Base-by-base conservation (phyloP, 2,329 filamentous ascomycete species). In the Penicillium oxalicum region DNA sequence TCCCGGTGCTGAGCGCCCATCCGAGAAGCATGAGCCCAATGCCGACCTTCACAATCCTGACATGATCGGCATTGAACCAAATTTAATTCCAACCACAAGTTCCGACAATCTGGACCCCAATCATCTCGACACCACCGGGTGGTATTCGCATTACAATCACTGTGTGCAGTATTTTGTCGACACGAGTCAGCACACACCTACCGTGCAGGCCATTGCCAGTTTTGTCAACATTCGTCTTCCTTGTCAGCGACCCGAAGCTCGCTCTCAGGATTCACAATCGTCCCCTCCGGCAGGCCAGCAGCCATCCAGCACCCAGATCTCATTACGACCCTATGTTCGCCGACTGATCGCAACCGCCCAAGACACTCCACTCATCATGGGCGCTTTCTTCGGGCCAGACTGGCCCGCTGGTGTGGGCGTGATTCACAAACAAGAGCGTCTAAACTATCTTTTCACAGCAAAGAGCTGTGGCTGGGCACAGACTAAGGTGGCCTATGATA, bases 371-470 rank as follows among this genome's bases (percentile, higher is more conserved):
- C 79, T 80, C 0, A 82, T 95, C 13, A 76, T 98, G 56, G 87
- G 91, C 61, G 88, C 88, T 6, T 95, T 96, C 72, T 98, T 97
- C 60, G 93, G 93, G 13, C 84, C 93, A 49, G 84, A 91, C 63
- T 98, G 91, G 88, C 69, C 74, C 35, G 76, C 79, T 9, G 93
- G 93, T 1, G 79, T 97, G 36, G 86, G 89, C 0, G 82, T 83
- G 24, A 76, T 96, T 51, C 87, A 94, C 63, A 87, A 95, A 66
- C 84, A 87, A 55, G 93, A 98, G 70, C 80, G 93, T 45, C 78
- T 88, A 43, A 98, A 97, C 65, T 98, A 93, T 64, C 78, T 98
- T 38, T 97, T 97, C 66, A 87, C 91, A 0, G 89, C 91, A 9
- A 98, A 97, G 74, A 93, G 88, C 64, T 85, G 86, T 35, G 88